Conservation (phyloP, 1,284 basidiomycete genomes). For the Mycosarcoma maydis region DNA sequence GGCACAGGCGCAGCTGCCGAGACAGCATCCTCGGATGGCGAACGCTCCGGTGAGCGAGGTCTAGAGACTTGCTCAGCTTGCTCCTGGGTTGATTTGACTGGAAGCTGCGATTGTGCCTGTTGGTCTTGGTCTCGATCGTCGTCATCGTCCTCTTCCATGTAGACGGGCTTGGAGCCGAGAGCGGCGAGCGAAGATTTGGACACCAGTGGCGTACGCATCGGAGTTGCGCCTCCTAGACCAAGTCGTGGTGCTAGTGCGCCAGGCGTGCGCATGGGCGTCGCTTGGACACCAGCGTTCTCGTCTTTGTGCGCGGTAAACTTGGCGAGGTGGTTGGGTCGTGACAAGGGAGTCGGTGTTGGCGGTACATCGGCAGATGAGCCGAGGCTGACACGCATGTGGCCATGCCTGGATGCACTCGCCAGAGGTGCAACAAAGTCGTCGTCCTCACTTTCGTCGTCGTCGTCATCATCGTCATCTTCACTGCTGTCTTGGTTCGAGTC, state of each 20-base stretch:
- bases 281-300: slow-evolving; percentile 47
- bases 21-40: background rate
- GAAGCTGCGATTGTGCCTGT: background rate
- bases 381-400: slow-evolving; percentile 18
- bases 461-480: slow-evolving; percentile 45
- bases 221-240: slow-evolving; percentile 35
- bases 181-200: slow-evolving; percentile 16
- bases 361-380: slow-evolving; percentile 43
- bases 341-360: slow-evolving; percentile 48
- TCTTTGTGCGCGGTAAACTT: slow-evolving; percentile 27
- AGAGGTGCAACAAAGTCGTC: slow-evolving; percentile 33
- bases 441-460: slow-evolving; percentile 38
- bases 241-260: slow-evolving; percentile 10
- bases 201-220: slow-evolving; percentile 42
- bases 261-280: slow-evolving; percentile 40
- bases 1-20: slow-evolving; percentile 5
- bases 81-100: background rate
- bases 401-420: slow-evolving; percentile 15
- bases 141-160: slow-evolving; percentile 48
- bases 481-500: slow-evolving; percentile 42
- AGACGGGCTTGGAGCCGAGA: slow-evolving; percentile 32
- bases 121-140: slow-evolving; percentile 42
- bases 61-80: background rate
- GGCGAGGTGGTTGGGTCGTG: slow-evolving; percentile 16
- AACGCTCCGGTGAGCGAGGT: too few relatives aligned